phyloP scores from a whole-genome alignment of 345 rosid genomes.

The Hypericum androsaemum region DNA sequence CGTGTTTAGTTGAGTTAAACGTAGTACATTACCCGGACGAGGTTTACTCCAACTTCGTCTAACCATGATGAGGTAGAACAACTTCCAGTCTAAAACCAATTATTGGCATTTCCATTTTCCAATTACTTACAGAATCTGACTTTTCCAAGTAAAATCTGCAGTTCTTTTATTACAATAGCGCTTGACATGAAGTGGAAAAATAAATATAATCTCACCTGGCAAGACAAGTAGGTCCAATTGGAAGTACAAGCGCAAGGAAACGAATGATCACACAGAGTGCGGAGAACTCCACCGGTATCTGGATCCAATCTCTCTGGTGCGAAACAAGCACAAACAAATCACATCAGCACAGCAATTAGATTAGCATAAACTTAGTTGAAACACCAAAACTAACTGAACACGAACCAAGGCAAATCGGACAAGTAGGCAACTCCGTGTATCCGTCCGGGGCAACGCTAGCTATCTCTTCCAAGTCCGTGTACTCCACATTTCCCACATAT shows the following conservation, averaged over 20 bases:
- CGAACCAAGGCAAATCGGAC: conserved; percentile 88
- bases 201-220: conserved; percentile 67
- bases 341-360: not conserved
- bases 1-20: no score
- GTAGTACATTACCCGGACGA: no score
- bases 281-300: conserved; percentile 78
- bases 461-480: conserved; percentile 48
- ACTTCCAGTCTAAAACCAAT: no score
- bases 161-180: no score
- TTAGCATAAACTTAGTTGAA: not conserved
- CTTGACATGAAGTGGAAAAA: conserved; percentile 7
- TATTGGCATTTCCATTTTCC: no score
- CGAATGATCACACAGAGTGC: conserved; percentile 88
- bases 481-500: conserved; percentile 51
- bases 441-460: conserved; percentile 58
- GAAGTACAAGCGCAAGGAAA: conserved; percentile 89
- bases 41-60: no score
- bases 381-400: not conserved
- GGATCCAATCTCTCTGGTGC: conserved; percentile 79
- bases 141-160: no score
- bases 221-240: conserved; percentile 87
- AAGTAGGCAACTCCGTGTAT: conserved; percentile 73
- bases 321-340: conserved; percentile 1
- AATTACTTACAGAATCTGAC: no score
- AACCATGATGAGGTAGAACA: no score